Base-by-base conservation (phyloP, 2,329 filamentous ascomycete species). In the Cryphonectria nitschkei region DNA sequence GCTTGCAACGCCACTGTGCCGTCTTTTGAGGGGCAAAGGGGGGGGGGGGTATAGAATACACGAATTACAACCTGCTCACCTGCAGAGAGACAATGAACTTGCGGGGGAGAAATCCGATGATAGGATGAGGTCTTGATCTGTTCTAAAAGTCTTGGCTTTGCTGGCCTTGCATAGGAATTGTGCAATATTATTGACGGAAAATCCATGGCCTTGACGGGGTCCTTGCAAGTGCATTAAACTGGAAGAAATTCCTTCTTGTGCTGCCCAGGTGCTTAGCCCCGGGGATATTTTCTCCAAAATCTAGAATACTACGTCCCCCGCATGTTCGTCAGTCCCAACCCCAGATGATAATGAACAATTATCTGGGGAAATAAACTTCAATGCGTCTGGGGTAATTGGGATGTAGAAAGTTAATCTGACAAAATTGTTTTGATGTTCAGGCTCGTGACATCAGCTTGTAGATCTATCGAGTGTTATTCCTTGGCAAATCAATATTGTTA, bases 141-240 rank as follows among this genome's bases (percentile, higher is more conserved):
- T 63, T 41, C 63, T 67, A 69, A 64, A 50, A 60, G 58, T 56
- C 67, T 64, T 64, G 67, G 67, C 56, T 34, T 11, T 11, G 16
- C 8, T 29, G 46, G 39, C 58, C 41, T 50, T 64, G 64, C 58
- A 67, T 67, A n/a, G 39, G 22, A 16, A 58, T 43, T 66, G 58
- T 26, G 46, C 39, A 37, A 50, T 39, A 22, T 37, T 29, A 72
- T 72, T 72, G 71, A 72, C 52, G 71, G 71, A 68, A 64, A 70
- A 66, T 61, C 54, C 26, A 32, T 32, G 22, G 22, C 16, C 37
- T 26, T 19, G 26, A 68, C 19, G 56, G 54, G 22, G 64, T 26
- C 11, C 8, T 52, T 26, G 41, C 26, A 37, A 26, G 11, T 46
- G 19, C 37, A 43, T 13, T 39, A 64, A 39, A 9, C 26, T 39